Evolutionary conservation across 371 early-diverging fungal species (phyloP), one percentile per base, ranked within the genome.

Genomic region (Capillidium rhysosporum): DNA sequence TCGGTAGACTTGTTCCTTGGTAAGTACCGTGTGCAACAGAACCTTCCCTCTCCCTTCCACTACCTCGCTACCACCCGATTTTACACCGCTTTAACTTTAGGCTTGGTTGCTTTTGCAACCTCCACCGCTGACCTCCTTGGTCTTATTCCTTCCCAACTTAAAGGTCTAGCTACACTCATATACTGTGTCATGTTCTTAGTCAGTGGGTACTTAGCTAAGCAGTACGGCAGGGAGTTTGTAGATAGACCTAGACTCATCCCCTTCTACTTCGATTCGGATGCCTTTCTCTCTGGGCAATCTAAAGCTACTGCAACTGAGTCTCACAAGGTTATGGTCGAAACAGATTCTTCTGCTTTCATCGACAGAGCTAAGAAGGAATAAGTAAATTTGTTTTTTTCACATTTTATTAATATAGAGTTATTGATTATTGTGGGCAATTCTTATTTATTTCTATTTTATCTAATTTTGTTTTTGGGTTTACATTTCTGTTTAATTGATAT

Each of bases 31-130:
- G 20, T 39, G 7, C 25, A 20, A 12, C 44, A 28, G 25, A 18
- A 55, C 16, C 34, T 18, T 18, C 55, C 44, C n/a, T 45, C 46
- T 5, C 46, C 55, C 7, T 55, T 46, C 23, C 25, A 38, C 5
- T 25, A 43, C 14, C 18, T 20, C 12, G 18, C 25, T 16, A 49
- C 34, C 9, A 10, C 29, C 9, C n/a, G 53, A 31, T 44, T 55
- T 29, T 2, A 38, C 24, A 56, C 45, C 8, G 39, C 21, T 40
- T 2, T 16, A 12, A 25, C 12, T 34, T 9, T 52, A 25, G 46
- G 8, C 16, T 23, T 9, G 16, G 16, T n/a, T n/a, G 25, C 16
- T 26, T 45, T 40, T 20, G n/a, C 21, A 1, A 30, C 34, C 29
- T 55, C 31, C 26, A 58, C 18, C 52, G n/a, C 28, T 9, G 30